Conservation (phyloP, 257 asterid species). For the Scutellaria baicalensis region DNA sequence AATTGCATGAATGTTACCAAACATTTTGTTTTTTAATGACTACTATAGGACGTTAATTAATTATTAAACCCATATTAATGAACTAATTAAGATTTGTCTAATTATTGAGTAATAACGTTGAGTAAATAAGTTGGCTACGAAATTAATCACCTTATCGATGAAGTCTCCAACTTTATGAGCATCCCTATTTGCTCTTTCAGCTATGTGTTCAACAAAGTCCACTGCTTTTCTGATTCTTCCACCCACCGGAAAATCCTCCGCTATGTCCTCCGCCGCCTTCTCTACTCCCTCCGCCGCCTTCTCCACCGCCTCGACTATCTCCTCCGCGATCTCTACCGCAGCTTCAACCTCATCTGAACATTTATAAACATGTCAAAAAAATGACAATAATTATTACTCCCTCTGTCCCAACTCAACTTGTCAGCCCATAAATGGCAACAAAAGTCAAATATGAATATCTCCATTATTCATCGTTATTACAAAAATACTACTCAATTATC, state of each 20-base stretch:
- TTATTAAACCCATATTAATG: not conserved
- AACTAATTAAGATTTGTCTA: not conserved
- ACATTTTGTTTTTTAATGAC: not conserved
- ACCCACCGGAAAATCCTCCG: slow-evolving; percentile 42
- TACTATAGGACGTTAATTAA: not conserved
- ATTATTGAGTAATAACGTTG: not conserved
- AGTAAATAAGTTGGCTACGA: too few species aligned
- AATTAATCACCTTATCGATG: slow-evolving; percentile 36
- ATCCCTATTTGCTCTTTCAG: slow-evolving; percentile 34
- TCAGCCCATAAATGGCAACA: too few species aligned
- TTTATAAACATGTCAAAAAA: not conserved
- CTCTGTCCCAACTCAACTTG: too few species aligned
- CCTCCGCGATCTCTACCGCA: slow-evolving; percentile 37
- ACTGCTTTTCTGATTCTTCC: slow-evolving; percentile 29
- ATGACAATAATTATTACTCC: not conserved
- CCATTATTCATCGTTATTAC: too few species aligned
- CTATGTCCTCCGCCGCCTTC: slow-evolving; percentile 35
- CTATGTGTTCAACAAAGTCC: slow-evolving; percentile 39
- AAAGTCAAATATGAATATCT: too few species aligned
- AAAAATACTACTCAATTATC: too few species aligned
- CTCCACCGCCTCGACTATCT: slow-evolving; percentile 39
- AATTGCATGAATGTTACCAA: not conserved
- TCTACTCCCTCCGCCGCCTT: slow-evolving; percentile 48
- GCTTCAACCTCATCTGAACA: slow-evolving; percentile 40
- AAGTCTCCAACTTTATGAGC: slow-evolving; percentile 38